Evolutionary conservation across 345 rosid genomes (phyloP), one percentile per base, ranked within the genome.

Genomic region (Alliaria petiolata): DNA sequence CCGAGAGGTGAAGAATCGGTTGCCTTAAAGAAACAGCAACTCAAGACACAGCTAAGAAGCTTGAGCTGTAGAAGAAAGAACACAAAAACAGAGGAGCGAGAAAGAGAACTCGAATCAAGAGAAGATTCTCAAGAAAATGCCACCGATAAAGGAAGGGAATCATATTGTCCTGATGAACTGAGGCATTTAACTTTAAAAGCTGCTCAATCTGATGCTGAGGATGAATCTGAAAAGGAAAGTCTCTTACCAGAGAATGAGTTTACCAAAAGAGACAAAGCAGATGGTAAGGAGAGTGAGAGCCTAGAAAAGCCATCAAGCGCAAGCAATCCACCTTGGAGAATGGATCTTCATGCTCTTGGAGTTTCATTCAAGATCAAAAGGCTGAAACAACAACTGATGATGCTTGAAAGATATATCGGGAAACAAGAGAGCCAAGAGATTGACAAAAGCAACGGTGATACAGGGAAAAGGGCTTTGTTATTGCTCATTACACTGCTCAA

Each of bases 341-440:
- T 87, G 89, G 95, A 95, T 78, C 84, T 91, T 72, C 92, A 85
- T 56, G 97, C 97, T 64, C 99, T 95, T 15, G 99, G 92, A 69
- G 87, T 89, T 72, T 89, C 95, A 65, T 91, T 81, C 85, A 95
- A 95, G 89, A 85, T 91, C 77, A 95, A 89, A 81, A 89, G 99
- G 85, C 79, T 91, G 58, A 86, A 83, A 82, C 97, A 91, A 79
- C 96, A 91, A 77, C 85, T 91, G 36, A 79, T 89, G 65, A 80
- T 91, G 90, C 85, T 95, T 31, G 96, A 95, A 69, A 91, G 90
- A 78, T 68, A 89, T 68, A 80, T 83, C 5, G 95, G 88, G 71
- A 89, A 84, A 51, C 83, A 83, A 69, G 87, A 85, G 76, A 80
- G 53, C 67, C 76, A 70, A 15, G 87, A 84, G 70, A 76, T 50